Percentiles rank a stretch among this genome's conserved stretches.
Evolutionary conservation across 805 yeast genomes (phyloP).

Genomic region (Priceomyces carsonii): DNA sequence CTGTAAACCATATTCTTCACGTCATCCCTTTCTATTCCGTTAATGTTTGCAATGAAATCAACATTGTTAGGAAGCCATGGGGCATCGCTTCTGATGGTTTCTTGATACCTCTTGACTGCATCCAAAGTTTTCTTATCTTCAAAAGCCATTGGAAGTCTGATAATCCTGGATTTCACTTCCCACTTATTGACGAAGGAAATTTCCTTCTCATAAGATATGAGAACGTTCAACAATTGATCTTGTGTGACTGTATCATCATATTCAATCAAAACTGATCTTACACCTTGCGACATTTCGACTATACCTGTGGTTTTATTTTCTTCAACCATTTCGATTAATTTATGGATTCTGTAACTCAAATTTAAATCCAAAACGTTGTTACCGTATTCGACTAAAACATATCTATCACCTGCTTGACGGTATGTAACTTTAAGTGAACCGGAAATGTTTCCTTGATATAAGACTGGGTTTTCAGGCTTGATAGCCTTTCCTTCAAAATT

Average conservation of each 20-base stretch:
- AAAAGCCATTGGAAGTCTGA: conserved; percentile 93
- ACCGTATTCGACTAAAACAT: conserved; percentile 89
- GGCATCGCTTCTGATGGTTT: conserved; percentile 88
- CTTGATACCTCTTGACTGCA: conserved; percentile 88
- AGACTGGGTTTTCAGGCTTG: conserved; percentile 66
- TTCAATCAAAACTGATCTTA: conserved; percentile 89
- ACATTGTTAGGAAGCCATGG: conserved; percentile 99
- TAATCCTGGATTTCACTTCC: conserved; percentile 79
- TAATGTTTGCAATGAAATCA: conserved; percentile 88
- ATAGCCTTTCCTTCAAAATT: conserved; percentile 21
- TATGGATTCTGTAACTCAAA: conserved; percentile 80
- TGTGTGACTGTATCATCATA: conserved; percentile 72
- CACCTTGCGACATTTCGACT: conserved; percentile 96
- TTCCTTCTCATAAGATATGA: conserved; percentile 75
- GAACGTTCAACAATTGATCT: conserved; percentile 55
- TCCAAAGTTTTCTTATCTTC: conserved; percentile 88
- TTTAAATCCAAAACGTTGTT: conserved; percentile 84
- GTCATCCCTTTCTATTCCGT: conserved; percentile 72
- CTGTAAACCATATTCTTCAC: conserved; percentile 83
- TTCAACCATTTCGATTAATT: conserved; percentile 71
- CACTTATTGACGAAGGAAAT: conserved; percentile 75
- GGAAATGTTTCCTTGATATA: conserved; percentile 51
- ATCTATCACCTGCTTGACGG: conserved; percentile 97
- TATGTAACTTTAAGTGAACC: conserved; percentile 72
- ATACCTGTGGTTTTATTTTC: conserved; percentile 72